Percentiles rank a stretch among this genome's conserved stretches.
These are phyloP conservation scores for Pyronema omphalodes DNA, from an alignment of 495 filamentous ascomycete genomes.

Conservation along the genomic window DNA sequence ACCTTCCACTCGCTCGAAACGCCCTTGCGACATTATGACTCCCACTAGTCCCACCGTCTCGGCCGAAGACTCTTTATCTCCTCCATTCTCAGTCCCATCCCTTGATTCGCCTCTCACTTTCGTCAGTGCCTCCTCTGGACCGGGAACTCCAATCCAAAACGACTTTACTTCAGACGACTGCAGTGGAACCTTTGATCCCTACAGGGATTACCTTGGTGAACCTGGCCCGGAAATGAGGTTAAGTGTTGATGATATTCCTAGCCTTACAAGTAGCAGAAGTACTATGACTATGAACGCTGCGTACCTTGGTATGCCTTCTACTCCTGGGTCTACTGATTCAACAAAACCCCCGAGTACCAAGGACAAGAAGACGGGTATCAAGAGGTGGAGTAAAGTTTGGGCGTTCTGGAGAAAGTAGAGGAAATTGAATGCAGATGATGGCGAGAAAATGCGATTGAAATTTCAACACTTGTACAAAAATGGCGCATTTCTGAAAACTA, in stretches of 20 bases:
- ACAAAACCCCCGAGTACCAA: constrained; percentile 9
- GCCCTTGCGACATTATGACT: constrained; percentile 20
- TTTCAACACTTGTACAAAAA: too few relatives aligned
- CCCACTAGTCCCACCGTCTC: constrained; percentile 9
- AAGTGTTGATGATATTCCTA: constrained; percentile 24
- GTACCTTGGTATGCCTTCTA: constrained; percentile 21
- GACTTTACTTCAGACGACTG: constrained; percentile 19
- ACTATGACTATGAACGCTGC: constrained; percentile 23
- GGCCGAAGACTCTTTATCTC: constrained; percentile 13
- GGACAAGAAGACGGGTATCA: constrained; percentile 15
- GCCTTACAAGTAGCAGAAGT: constrained; percentile 22
- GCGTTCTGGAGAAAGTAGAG: constrained; percentile 22
- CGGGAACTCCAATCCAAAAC: constrained; percentile 17
- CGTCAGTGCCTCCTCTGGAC: constrained; percentile 17
- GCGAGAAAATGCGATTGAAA: too few relatives aligned
- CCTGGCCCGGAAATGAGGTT: constrained; percentile 24
- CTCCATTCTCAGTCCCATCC: constrained; percentile 2
- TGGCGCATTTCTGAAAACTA: too few relatives aligned
- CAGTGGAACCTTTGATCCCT: constrained; percentile 15
- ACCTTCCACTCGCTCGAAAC: constrained; percentile 2
- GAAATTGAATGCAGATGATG: neutral
- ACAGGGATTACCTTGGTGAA: constrained; percentile 21
- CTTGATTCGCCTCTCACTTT: constrained; percentile 22
- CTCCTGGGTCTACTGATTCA: constrained; percentile 10
- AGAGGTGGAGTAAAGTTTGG: constrained; percentile 23